A percentile compares a stretch with the other conserved stretches of the same genome.
These are phyloP conservation scores for Cudoniella acicularis DNA, from an alignment of 495 filamentous ascomycete genomes.

Conservation along the genomic window DNA sequence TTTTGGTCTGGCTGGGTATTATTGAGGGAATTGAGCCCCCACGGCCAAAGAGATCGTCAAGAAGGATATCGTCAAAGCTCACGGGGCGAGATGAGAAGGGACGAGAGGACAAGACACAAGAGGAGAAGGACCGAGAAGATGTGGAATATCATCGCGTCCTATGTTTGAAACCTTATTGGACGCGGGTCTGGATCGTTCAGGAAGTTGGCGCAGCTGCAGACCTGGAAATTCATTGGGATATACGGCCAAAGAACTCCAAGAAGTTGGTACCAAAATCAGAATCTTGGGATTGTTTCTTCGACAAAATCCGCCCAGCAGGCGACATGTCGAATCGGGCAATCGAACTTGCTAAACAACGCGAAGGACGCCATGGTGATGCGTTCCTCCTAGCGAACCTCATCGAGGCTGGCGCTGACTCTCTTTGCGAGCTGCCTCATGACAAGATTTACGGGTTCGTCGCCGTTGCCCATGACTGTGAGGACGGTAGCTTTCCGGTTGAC, in stretches of 20 bases:
- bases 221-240: slow-evolving; percentile 2
- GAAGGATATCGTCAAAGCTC: slow-evolving; percentile 2
- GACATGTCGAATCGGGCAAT: not conserved
- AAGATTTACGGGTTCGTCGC: slow-evolving; percentile 16
- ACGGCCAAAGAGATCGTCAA: not conserved
- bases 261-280: slow-evolving; percentile 4
- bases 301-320: not conserved
- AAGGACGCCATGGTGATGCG: slow-evolving; percentile 8
- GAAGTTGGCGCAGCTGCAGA: slow-evolving; percentile 12
- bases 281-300: not conserved
- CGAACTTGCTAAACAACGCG: slow-evolving; percentile 7
- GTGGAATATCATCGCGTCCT: not conserved
- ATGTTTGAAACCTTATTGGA: slow-evolving; percentile 11
- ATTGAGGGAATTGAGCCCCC: slow-evolving; percentile 1
- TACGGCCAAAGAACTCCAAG: not conserved
- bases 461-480: slow-evolving; percentile 11
- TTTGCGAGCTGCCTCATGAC: slow-evolving; percentile 8
- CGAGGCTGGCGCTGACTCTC: slow-evolving; percentile 4
- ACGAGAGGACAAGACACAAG: slow-evolving; percentile 1
- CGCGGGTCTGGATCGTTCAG: slow-evolving; percentile 15
- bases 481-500: slow-evolving; percentile 15
- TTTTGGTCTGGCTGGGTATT: slow-evolving; percentile 7
- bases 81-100: not conserved
- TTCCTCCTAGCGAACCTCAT: slow-evolving; percentile 16
- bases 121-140: slow-evolving; percentile 4